Conservation (phyloP, 2,329 filamentous ascomycete species). For the Diplodia scrobiculata region DNA sequence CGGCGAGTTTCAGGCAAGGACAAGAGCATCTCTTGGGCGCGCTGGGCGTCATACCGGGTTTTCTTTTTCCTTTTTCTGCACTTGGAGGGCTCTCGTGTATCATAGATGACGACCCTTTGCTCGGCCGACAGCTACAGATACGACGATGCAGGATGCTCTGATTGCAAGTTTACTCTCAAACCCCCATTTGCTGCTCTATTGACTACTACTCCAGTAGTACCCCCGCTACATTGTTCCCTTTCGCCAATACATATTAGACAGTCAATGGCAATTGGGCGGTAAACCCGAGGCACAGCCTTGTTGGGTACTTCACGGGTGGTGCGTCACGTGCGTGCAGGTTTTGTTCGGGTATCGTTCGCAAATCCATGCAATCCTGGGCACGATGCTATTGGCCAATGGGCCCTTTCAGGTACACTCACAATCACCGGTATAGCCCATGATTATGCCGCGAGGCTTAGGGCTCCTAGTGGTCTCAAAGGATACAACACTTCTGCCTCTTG, state of each 20-base stretch:
- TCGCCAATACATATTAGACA: slow-evolving; percentile 2
- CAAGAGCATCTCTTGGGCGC: slow-evolving; percentile 27
- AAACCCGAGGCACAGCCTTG: not conserved
- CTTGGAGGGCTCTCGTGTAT: slow-evolving; percentile 18
- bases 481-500: not conserved
- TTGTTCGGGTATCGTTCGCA: not conserved
- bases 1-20: slow-evolving; percentile 19
- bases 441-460: not conserved
- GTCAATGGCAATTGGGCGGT: slow-evolving; percentile 8
- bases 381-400: not conserved
- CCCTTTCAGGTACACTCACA: not conserved
- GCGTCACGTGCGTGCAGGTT: slow-evolving; percentile 8
- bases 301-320: no score
- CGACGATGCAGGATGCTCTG: not conserved
- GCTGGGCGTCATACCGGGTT: slow-evolving; percentile 23
- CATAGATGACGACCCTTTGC: slow-evolving; percentile 23
- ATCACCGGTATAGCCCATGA: no score
- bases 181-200: not conserved
- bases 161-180: slow-evolving; percentile 2
- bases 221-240: not conserved
- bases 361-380: not conserved
- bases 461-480: not conserved
- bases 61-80: slow-evolving; percentile 3
- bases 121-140: slow-evolving; percentile 21
- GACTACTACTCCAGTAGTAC: slow-evolving; percentile 6